Percentiles rank a stretch among this genome's conserved stretches.
phyloP scores from a whole-genome alignment of 1,139 yeast genomes.

The Diutina scorzettiae region DNA sequence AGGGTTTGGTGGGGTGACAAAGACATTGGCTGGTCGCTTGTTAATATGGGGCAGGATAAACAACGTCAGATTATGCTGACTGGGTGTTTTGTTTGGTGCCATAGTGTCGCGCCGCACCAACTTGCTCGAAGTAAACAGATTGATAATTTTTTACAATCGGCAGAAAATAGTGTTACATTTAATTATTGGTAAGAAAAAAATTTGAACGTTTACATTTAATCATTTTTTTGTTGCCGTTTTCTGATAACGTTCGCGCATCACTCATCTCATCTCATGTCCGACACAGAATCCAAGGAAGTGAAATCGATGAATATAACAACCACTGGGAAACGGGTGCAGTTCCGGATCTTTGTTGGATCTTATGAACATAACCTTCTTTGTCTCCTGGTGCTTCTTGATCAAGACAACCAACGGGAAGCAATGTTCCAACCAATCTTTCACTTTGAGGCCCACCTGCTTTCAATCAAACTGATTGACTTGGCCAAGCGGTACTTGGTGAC shows the following conservation, averaged over 20 bases:
- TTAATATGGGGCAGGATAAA: conserved; percentile 50
- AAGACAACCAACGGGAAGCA: conserved; percentile 30
- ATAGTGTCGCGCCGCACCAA: too few species aligned
- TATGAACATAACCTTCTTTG: conserved; percentile 90
- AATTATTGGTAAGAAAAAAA: too few species aligned
- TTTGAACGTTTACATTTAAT: too few species aligned
- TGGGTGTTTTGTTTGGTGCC: conserved; percentile 12
- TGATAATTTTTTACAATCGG: too few species aligned
- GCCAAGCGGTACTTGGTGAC: conserved; percentile 82
- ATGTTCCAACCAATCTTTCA: conserved; percentile 85
- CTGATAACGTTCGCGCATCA: too few species aligned
- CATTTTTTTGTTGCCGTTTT: too few species aligned
- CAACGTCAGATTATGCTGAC: conserved; percentile 49
- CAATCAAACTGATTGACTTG: conserved; percentile 74
- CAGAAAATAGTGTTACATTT: too few species aligned
- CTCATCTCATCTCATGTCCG: too few species aligned
- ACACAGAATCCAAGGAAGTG: too few species aligned
- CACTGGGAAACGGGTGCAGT: conserved; percentile 16
- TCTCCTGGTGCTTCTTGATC: conserved; percentile 52
- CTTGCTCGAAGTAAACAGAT: too few species aligned
- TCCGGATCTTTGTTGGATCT: conserved; percentile 85
- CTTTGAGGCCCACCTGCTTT: conserved; percentile 85
- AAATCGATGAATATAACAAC: background rate
- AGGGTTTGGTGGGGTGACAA: conserved; percentile 47
- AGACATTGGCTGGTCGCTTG: conserved; percentile 34